These are phyloP conservation scores for Debaryomycetaceae sp. DNA, from an alignment of 1,139 yeast genomes.

Conservation along the genomic window DNA sequence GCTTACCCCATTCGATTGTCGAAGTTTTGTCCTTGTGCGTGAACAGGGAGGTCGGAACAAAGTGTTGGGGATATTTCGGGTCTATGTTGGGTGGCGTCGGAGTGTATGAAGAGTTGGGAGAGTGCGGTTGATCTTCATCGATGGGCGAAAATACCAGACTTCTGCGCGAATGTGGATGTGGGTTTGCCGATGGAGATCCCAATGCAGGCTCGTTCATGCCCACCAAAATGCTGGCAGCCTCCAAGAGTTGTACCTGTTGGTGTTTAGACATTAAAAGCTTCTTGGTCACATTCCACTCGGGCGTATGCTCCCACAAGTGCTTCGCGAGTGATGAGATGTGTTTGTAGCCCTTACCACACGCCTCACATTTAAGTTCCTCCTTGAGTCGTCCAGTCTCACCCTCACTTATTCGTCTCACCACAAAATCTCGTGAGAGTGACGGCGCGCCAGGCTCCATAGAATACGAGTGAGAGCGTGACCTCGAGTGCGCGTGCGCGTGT, in stretches of 20 bases:
- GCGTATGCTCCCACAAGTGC: slow-evolving; percentile 79
- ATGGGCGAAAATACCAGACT: slow-evolving; percentile 4
- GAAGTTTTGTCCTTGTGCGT: not conserved
- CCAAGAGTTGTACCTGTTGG: slow-evolving; percentile 83
- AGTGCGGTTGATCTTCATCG: slow-evolving; percentile 3
- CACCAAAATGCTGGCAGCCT: slow-evolving; percentile 83
- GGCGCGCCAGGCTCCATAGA: slow-evolving; percentile 37
- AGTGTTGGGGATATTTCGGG: too few relatives aligned
- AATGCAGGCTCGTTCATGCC: slow-evolving; percentile 59
- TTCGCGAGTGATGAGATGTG: slow-evolving; percentile 77
- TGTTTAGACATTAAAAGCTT: slow-evolving; percentile 80
- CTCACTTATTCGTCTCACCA: slow-evolving; percentile 76
- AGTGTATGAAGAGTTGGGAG: slow-evolving; percentile 1
- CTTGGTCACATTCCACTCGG: slow-evolving; percentile 86
- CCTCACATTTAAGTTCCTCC: slow-evolving; percentile 81
- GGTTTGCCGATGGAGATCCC: not conserved
- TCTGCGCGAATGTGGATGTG: slow-evolving; percentile 1
- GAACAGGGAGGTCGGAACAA: not conserved
- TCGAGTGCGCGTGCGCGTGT: too few relatives aligned
- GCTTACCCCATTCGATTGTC: slow-evolving; percentile 3
- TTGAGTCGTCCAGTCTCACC: slow-evolving; percentile 82
- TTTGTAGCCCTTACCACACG: slow-evolving; percentile 87
- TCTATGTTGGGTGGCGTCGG: not conserved
- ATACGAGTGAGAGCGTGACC: slow-evolving; percentile 1
- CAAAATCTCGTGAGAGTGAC: slow-evolving; percentile 64